Evolutionary conservation across 2,329 filamentous ascomycete genomes (phyloP), one percentile per base, ranked within the genome.

Genomic region (Epichloe gansuensis): DNA sequence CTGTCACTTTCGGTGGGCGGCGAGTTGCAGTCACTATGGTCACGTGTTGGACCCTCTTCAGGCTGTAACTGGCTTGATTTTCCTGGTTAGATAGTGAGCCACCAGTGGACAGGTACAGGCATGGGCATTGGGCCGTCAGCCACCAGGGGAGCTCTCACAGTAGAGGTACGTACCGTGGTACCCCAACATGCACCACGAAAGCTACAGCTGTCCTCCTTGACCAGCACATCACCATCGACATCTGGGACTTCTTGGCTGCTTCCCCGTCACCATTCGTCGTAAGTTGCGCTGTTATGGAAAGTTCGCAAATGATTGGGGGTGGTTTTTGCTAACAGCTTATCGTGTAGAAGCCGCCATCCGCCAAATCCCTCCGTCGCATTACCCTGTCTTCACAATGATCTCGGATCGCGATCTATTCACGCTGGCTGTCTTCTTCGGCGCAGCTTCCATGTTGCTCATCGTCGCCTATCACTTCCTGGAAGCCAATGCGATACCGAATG

Each of bases 381-480:
- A 39, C 56, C 53, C 21, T 25, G 12, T 55, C 55, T 54, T 63
- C 74, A 87, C 63, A 47, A 98, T 98, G 93, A 97, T 98, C 67
- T 85, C 90, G 67, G 93, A 98, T 81, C 74, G 78, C 68, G 84
- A 93, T 59, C 84, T 98, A 62, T 96, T 97, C 77, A 80, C 80
- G 56, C 81, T 98, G 34, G 90, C 93, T 68, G 83, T 97, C 68
- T 91, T 96, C 68, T 86, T 98, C 54, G 93, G 93, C 72, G 86
- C 83, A 51, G 80, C 84, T 41, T 82, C 91, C 57, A 91, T 97
- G 87, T 75, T 96, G 44, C 78, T 98, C 56, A 96, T 97, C 59
- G 82, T 98, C 34, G 71, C 95, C 31, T 97, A 98, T 71, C 89
- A 97, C 70, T 97, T 94, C 72, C 82, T 98, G 62, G 91, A 97